phyloP scores from a whole-genome alignment of 2,329 filamentous ascomycete genomes.

The Rasamsonia emersonii region DNA sequence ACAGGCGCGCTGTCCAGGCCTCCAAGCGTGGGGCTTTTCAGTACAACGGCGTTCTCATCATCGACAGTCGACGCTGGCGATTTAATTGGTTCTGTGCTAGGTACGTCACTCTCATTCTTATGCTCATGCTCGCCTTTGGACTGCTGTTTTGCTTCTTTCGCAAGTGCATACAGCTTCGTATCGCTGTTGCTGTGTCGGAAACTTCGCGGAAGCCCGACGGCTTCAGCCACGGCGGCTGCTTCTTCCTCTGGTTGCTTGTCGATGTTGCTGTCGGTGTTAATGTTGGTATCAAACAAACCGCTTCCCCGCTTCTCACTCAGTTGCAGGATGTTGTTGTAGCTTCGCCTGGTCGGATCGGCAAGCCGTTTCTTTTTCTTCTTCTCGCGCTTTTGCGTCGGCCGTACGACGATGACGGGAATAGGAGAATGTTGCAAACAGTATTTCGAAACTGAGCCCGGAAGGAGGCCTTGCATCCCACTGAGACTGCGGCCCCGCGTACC shows the following conservation, averaged over 20 bases:
- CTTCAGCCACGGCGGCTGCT: constrained; percentile 42
- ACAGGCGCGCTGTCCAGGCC: constrained; percentile 4
- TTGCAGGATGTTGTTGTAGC: constrained; percentile 69
- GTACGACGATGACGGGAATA: constrained; percentile 85
- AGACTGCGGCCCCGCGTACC: constrained; percentile 78
- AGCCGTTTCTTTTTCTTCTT: constrained; percentile 84
- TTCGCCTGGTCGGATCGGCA: constrained; percentile 65
- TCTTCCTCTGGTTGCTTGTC: constrained; percentile 39
- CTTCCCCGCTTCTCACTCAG: constrained; percentile 47
- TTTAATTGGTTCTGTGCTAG: constrained; percentile 8
- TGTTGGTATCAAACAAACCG: constrained; percentile 43
- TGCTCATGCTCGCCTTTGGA: not conserved
- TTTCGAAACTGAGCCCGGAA: constrained; percentile 85
- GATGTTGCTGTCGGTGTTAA: constrained; percentile 39
- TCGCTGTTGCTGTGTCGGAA: constrained; percentile 12
- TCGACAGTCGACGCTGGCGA: no score
- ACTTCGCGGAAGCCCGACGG: constrained; percentile 34
- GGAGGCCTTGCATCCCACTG: constrained; percentile 74
- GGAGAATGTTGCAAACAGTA: constrained; percentile 92
- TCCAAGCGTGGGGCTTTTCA: constrained; percentile 7
- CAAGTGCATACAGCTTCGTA: constrained; percentile 15
- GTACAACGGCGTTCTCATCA: constrained; percentile 6
- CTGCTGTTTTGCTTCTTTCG: constrained; percentile 6
- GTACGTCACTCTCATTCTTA: not conserved
- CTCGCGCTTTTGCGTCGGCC: constrained; percentile 75